Evolutionary conservation across 1,284 basidiomycete species (phyloP).

Genomic region (Fomitopsis schrenkii): DNA sequence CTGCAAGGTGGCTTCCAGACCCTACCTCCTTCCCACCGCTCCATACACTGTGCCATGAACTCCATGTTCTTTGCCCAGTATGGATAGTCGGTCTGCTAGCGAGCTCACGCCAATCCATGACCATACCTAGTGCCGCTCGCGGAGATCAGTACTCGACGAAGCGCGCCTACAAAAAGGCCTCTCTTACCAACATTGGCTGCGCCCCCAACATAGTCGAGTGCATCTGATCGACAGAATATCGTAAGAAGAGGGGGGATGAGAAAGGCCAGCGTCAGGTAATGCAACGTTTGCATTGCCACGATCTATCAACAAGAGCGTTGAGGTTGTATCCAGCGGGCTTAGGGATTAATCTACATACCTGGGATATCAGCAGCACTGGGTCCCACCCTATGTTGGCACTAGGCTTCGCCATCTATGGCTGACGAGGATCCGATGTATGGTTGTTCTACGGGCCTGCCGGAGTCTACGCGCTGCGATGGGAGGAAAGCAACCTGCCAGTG

Average conservation of each 20-base stretch:
- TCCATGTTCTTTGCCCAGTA: slow-evolving; percentile 59
- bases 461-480: not conserved
- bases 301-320: slow-evolving; percentile 51
- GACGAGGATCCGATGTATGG: not conserved
- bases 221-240: slow-evolving; percentile 68
- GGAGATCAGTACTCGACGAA: not conserved
- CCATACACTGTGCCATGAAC: slow-evolving; percentile 66
- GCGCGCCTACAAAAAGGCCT: not conserved
- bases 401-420: slow-evolving; percentile 13
- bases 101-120: slow-evolving; percentile 98
- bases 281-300: slow-evolving; percentile 85
- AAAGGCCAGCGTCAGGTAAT: slow-evolving; percentile 85
- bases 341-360: slow-evolving; percentile 35
- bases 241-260: slow-evolving; percentile 80
- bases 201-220: slow-evolving; percentile 83
- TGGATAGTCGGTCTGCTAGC: slow-evolving; percentile 75
- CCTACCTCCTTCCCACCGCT: slow-evolving; percentile 72
- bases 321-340: not conserved
- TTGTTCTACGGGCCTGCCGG: not conserved
- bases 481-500: not conserved
- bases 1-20: slow-evolving; percentile 45
- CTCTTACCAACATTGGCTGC: slow-evolving; percentile 72
- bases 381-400: slow-evolving; percentile 54
- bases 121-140: slow-evolving; percentile 53
- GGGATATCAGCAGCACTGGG: slow-evolving; percentile 69